Percentiles rank a stretch among this genome's conserved stretches.
phyloP scores from a whole-genome alignment of 305 asterid species.

The Solanum hybrid region DNA sequence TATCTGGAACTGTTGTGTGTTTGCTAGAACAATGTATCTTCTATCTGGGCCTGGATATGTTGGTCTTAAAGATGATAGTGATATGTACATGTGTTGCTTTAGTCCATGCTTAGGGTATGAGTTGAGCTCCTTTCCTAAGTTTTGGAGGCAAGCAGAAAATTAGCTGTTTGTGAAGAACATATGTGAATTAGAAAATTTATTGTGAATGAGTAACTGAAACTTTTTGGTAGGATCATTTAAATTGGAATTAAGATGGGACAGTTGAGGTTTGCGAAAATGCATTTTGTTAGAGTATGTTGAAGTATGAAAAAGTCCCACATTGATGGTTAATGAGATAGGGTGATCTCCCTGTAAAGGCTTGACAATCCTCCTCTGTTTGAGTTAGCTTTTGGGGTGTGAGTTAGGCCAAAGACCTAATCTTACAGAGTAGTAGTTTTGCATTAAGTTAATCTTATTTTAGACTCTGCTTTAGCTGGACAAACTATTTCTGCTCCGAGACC shows the following conservation, averaged over 20 bases:
- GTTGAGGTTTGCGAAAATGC: neutral
- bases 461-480: neutral
- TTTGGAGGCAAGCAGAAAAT: neutral
- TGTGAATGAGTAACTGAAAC: neutral
- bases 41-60: neutral
- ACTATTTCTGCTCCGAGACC: neutral
- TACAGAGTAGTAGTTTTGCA: neutral
- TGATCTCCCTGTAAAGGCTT: neutral
- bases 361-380: neutral
- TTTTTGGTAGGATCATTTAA: neutral
- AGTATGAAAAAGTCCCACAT: neutral
- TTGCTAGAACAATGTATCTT: neutral
- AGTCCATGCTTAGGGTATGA: neutral
- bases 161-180: neutral
- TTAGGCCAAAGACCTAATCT: neutral
- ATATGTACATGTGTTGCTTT: neutral
- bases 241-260: neutral
- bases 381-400: neutral
- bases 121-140: neutral
- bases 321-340: neutral
- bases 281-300: neutral
- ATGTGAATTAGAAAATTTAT: neutral
- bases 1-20: neutral
- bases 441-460: neutral
- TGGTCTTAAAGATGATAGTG: neutral